Evolutionary conservation across 1,284 basidiomycete species (phyloP).

Genomic region (Rugosomyces carneus): DNA sequence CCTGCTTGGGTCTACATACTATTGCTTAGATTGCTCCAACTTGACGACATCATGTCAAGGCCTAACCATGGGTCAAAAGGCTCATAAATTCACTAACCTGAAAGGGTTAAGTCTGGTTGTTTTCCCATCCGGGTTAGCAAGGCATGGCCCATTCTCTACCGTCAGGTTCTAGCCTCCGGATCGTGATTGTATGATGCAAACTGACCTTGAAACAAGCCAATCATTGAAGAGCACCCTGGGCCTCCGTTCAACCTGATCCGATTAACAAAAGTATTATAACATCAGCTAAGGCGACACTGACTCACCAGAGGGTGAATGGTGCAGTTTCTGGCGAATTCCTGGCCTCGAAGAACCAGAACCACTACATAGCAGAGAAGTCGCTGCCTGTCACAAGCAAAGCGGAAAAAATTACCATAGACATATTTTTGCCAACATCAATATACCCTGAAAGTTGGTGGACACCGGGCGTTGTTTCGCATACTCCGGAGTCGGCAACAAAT

Average conservation of each 20-base stretch:
- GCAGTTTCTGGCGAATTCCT: constrained; percentile 50
- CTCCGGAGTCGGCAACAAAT: constrained; percentile 57
- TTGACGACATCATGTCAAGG: constrained; percentile 10
- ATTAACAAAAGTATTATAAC: neutral
- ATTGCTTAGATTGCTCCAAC: constrained; percentile 69
- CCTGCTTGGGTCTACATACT: constrained; percentile 30
- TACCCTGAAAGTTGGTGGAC: constrained; percentile 59
- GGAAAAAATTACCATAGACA: too few species aligned
- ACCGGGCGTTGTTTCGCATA: constrained; percentile 59
- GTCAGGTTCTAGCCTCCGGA: too few species aligned
- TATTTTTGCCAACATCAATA: constrained; percentile 21
- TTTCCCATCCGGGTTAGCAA: constrained; percentile 45
- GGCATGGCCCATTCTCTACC: constrained; percentile 56
- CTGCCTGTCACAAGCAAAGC: too few species aligned
- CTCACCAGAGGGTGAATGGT: constrained; percentile 57
- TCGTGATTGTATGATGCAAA: too few species aligned
- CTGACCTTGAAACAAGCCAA: constrained; percentile 61
- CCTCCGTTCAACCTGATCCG: too few species aligned
- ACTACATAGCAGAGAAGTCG: too few species aligned
- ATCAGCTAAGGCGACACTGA: constrained; percentile 17
- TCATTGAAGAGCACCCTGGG: constrained; percentile 64
- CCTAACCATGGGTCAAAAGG: neutral
- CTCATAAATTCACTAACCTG: constrained; percentile 28
- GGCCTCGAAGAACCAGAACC: constrained; percentile 68
- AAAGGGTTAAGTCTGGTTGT: constrained; percentile 50